Percentiles rank a stretch among this genome's conserved stretches.
phyloP scores from a whole-genome alignment of 2,329 filamentous ascomycete genomes.

The Rhynchosporium graminicola region DNA sequence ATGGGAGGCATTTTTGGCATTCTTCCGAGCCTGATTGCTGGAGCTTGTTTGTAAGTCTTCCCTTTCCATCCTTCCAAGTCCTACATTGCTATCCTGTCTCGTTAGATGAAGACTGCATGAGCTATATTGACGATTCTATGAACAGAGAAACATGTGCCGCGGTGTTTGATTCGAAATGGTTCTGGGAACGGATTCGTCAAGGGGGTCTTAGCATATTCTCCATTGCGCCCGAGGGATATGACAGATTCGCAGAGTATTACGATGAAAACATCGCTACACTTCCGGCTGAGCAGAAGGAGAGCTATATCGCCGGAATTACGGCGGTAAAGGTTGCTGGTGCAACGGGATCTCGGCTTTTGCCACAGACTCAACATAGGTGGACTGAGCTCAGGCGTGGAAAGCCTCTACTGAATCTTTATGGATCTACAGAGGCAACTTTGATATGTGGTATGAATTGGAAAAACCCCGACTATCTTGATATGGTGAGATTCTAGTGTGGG shows the following conservation, averaged over 20 bases:
- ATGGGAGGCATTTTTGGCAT: constrained; percentile 31
- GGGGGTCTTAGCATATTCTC: constrained; percentile 29
- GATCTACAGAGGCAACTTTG: constrained; percentile 28
- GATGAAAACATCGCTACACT: constrained; percentile 30
- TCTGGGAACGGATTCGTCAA: constrained; percentile 31
- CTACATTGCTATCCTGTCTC: not conserved
- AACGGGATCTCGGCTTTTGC: constrained; percentile 27
- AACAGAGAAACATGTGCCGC: constrained; percentile 26
- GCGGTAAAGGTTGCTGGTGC: constrained; percentile 22
- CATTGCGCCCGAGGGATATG: constrained; percentile 27
- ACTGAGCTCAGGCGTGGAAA: constrained; percentile 30
- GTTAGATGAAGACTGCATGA: constrained; percentile 1
- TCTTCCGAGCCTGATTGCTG: constrained; percentile 30
- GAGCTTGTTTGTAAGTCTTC: constrained; percentile 29
- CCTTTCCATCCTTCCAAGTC: too few relatives aligned
- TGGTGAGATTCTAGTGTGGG: constrained; percentile 17
- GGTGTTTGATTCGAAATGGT: constrained; percentile 29
- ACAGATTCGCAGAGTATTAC: constrained; percentile 30
- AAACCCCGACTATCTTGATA: constrained; percentile 26
- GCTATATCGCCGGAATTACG: constrained; percentile 28
- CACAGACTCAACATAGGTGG: constrained; percentile 28
- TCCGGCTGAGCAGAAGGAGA: constrained; percentile 23
- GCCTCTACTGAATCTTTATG: constrained; percentile 29
- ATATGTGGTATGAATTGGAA: constrained; percentile 30
- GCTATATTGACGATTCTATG: not conserved